Percentiles rank a stretch among this genome's conserved stretches.
These are phyloP conservation scores for Plasmodium gallinaceum DNA, from an alignment of 169 alveolate genomes.

Conservation along the genomic window DNA sequence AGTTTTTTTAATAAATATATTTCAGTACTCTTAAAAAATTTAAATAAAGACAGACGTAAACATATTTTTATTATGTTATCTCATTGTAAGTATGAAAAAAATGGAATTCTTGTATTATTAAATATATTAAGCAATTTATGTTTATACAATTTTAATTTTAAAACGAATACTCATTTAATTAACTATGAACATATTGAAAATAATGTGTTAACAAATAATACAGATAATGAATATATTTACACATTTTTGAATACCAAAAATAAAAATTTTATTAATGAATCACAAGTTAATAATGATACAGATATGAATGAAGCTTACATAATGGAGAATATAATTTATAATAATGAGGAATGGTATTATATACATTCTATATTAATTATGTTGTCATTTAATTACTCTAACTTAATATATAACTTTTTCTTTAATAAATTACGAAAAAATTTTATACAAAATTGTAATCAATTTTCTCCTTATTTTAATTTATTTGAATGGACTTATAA, in stretches of 20 bases:
- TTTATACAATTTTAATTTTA: slow-evolving; percentile 47
- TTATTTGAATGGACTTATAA: slow-evolving; percentile 50
- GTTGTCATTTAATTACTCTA: slow-evolving; percentile 30
- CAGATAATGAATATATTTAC: slow-evolving; percentile 14
- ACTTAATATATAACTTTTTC: slow-evolving; percentile 25
- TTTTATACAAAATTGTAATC: slow-evolving; percentile 22
- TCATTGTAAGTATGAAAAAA: slow-evolving; percentile 35
- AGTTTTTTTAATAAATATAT: slow-evolving; percentile 64
- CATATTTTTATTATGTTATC: slow-evolving; percentile 51
- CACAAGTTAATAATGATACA: slow-evolving; percentile 2
- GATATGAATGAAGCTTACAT: slow-evolving; percentile 30
- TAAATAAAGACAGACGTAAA: slow-evolving; percentile 52
- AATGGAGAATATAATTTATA: slow-evolving; percentile 38
- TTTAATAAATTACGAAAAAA: slow-evolving; percentile 41
- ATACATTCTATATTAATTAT: slow-evolving; percentile 33
- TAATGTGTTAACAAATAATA: slow-evolving; percentile 8
- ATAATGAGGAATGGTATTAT: slow-evolving; percentile 70
- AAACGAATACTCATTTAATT: slow-evolving; percentile 30
- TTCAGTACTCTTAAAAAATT: slow-evolving; percentile 61
- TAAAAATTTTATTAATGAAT: slow-evolving; percentile 7
- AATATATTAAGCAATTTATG: slow-evolving; percentile 42
- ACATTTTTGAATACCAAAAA: background rate
- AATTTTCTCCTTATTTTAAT: slow-evolving; percentile 47
- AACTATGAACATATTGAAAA: slow-evolving; percentile 3
- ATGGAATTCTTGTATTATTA: slow-evolving; percentile 37